phyloP scores from a whole-genome alignment of 2,329 filamentous ascomycete genomes.

The Fusarium fujikuroi region DNA sequence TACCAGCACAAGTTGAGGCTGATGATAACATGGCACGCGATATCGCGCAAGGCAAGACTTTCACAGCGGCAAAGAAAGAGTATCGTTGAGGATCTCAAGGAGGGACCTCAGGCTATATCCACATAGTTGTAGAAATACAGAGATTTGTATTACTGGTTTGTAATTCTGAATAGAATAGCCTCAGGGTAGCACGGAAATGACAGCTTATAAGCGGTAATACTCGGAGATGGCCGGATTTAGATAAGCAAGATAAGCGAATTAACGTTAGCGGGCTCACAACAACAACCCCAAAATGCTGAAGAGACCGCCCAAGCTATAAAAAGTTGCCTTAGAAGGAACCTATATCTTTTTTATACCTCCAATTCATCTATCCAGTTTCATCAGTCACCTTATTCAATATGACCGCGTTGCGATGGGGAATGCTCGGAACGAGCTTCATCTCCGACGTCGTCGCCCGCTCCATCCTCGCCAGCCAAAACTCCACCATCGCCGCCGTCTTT shows the following conservation, averaged over 20 bases:
- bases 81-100: not conserved
- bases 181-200: not conserved
- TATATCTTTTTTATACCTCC: fast-evolving
- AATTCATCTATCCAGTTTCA: fast-evolving
- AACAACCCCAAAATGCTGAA: not conserved
- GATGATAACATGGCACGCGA: conserved; percentile 22
- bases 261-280: not conserved
- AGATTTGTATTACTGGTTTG: not conserved
- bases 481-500: conserved; percentile 8
- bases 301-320: not conserved
- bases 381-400: fast-evolving
- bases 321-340: fast-evolving
- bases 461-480: conserved; percentile 7
- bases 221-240: not conserved
- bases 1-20: conserved; percentile 8
- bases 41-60: not conserved
- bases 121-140: fast-evolving
- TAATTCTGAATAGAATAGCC: not conserved
- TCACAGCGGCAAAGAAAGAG: not conserved
- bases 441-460: conserved; percentile 17
- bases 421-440: conserved; percentile 24
- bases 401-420: conserved; percentile 4
- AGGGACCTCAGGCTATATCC: fast-evolving
- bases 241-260: not conserved
- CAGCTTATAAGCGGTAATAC: not conserved